A percentile compares a stretch with the other conserved stretches of the same genome.
Evolutionary conservation across 257 asterid species (phyloP).

Genomic region (Thymus quinquecostatus): DNA sequence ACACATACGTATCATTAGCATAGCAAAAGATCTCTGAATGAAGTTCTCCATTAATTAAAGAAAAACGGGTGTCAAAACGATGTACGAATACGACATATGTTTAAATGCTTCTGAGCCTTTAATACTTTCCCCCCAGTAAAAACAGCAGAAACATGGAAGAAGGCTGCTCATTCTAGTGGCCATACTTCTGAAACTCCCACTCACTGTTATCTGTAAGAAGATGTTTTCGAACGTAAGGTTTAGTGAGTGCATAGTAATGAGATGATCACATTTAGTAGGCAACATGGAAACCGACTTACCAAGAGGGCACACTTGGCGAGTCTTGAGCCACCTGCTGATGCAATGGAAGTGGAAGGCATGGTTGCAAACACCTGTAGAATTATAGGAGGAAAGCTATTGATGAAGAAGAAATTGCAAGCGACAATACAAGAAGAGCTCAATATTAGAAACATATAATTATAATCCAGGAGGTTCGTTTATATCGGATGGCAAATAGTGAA

Average conservation of each 20-base stretch:
- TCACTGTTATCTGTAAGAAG: constrained; percentile 81
- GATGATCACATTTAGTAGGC: not conserved
- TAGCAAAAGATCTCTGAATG: not conserved
- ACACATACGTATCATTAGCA: not conserved
- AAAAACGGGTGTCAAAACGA: not conserved
- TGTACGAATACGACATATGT: not conserved
- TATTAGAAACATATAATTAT: not conserved
- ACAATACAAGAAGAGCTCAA: not conserved
- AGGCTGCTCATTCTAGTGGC: constrained; percentile 56
- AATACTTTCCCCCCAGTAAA: constrained; percentile 16
- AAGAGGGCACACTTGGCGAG: constrained; percentile 97
- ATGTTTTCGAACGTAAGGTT: not conserved
- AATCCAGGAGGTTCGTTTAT: not conserved
- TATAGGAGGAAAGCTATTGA: too few relatives aligned
- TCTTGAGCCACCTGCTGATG: constrained; percentile 99
- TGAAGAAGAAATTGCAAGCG: not conserved
- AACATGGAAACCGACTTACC: constrained; percentile 47
- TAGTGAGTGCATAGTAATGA: not conserved
- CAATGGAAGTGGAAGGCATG: constrained; percentile 99
- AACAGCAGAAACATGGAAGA: not conserved
- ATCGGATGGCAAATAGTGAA: not conserved
- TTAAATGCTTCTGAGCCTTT: constrained; percentile 14
- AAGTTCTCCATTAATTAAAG: not conserved
- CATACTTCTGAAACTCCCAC: constrained; percentile 99
- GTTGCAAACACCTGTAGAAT: constrained; percentile 81